phyloP scores from a whole-genome alignment of 129 eudicot genomes.

The Flaveria bidentis region DNA sequence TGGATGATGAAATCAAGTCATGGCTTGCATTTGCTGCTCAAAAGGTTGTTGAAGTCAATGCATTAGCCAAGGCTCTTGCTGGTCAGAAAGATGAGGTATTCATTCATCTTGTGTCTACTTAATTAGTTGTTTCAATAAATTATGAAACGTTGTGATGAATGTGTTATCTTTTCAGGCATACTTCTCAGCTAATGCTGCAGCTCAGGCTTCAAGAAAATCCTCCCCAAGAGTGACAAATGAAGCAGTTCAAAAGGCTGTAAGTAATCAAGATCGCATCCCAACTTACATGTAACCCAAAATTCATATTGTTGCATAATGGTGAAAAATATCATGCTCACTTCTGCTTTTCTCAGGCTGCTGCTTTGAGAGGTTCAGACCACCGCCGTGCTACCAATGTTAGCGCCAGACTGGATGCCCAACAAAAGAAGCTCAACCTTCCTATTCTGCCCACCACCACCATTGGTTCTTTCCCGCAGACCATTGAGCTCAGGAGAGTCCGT shows the following conservation, averaged over 20 bases:
- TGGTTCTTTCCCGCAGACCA: slow-evolving; percentile 97
- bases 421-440: slow-evolving; percentile 97
- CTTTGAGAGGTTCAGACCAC: slow-evolving; percentile 86
- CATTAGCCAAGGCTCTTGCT: slow-evolving; percentile 3
- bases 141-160: not conserved
- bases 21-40: slow-evolving; percentile 3
- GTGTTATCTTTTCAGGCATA: not conserved
- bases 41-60: slow-evolving; percentile 6
- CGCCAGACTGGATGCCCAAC: slow-evolving; percentile 89
- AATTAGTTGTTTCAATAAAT: not conserved
- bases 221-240: slow-evolving; percentile 8
- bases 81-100: slow-evolving; percentile 9
- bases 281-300: too few relatives aligned
- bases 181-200: slow-evolving; percentile 1
- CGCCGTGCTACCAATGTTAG: slow-evolving; percentile 96
- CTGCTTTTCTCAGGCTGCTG: slow-evolving; percentile 64
- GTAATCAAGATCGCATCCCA: not conserved
- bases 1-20: slow-evolving; percentile 6
- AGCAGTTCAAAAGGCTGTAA: slow-evolving; percentile 7
- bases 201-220: slow-evolving; percentile 12
- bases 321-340: not conserved
- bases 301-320: not conserved
- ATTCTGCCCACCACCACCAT: slow-evolving; percentile 97
- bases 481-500: slow-evolving; percentile 95
- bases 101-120: not conserved